Evolutionary conservation across 139 green algal genomes (phyloP).

Genomic region (Chlamydomonas sphaeroides): DNA sequence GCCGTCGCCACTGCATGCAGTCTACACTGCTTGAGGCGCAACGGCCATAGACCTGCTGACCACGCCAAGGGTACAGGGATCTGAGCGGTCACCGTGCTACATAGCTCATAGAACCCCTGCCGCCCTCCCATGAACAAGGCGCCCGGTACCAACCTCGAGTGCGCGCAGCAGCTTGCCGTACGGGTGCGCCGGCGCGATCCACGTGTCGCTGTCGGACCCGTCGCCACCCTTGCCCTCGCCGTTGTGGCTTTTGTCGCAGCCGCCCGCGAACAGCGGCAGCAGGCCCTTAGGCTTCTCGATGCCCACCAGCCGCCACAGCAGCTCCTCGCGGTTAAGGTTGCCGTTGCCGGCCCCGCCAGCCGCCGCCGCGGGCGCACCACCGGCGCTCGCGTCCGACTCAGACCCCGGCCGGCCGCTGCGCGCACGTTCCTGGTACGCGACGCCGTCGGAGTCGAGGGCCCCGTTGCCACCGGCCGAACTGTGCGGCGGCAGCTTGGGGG

Average conservation of each 20-base stretch:
- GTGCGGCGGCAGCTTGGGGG: background rate
- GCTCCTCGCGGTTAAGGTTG: constrained; percentile 17
- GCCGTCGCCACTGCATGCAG: too few species aligned
- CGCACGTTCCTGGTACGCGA: too few species aligned
- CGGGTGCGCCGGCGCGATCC: constrained; percentile 1
- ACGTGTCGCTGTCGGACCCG: background rate
- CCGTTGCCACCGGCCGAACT: too few species aligned
- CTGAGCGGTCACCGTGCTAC: too few species aligned
- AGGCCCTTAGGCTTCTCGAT: constrained; percentile 31
- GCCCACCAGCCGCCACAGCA: constrained; percentile 33
- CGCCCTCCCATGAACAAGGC: too few species aligned
- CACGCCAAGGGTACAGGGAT: too few species aligned
- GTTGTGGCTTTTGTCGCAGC: background rate
- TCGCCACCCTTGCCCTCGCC: background rate
- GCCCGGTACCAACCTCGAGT: constrained; percentile 26
- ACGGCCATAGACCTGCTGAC: too few species aligned
- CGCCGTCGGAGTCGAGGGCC: too few species aligned
- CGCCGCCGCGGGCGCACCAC: background rate
- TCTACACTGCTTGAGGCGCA: too few species aligned
- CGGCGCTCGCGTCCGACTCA: too few species aligned
- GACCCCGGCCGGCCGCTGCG: background rate
- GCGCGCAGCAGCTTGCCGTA: constrained; percentile 31
- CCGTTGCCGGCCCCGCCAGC: background rate
- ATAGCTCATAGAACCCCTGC: too few species aligned
- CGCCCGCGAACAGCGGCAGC: constrained; percentile 25